phyloP scores from a whole-genome alignment of 2,329 filamentous ascomycete genomes.

The Endocalyx cinctus region DNA sequence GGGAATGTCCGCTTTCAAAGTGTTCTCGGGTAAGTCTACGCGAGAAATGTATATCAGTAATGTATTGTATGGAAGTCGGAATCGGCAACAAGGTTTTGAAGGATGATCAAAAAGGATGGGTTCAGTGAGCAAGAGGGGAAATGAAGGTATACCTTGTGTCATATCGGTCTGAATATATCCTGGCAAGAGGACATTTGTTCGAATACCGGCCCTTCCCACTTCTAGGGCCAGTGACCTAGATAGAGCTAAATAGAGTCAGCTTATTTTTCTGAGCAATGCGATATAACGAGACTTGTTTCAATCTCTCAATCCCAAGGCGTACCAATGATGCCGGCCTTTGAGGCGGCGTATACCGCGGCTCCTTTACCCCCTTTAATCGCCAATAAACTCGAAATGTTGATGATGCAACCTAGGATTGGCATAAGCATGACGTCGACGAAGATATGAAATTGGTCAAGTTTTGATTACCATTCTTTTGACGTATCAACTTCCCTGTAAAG shows the following conservation, averaged over 20 bases:
- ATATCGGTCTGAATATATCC: conserved; percentile 81
- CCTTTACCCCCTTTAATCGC: conserved; percentile 65
- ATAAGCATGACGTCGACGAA: conserved; percentile 5
- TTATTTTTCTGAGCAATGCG: too few species aligned
- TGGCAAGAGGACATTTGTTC: conserved; percentile 77
- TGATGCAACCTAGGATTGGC: conserved; percentile 55
- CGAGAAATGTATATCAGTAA: conserved; percentile 34
- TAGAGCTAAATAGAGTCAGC: conserved; percentile 52
- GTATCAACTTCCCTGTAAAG: conserved; percentile 44
- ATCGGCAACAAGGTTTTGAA: too few species aligned
- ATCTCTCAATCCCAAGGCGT: too few species aligned
- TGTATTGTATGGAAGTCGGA: conserved; percentile 16
- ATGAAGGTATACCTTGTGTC: conserved; percentile 65
- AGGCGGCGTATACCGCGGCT: conserved; percentile 69
- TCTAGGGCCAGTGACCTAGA: conserved; percentile 64
- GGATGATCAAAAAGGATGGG: too few species aligned
- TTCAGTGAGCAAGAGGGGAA: too few species aligned
- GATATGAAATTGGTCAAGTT: not conserved
- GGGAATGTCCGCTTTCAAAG: too few species aligned
- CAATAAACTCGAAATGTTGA: conserved; percentile 77
- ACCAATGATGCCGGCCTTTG: conserved; percentile 76
- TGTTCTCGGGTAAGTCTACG: conserved; percentile 22
- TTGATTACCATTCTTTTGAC: conserved; percentile 24
- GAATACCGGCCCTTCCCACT: conserved; percentile 55
- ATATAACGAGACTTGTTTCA: too few species aligned